Evolutionary conservation across 192 early-diverging fungal genomes (phyloP), one percentile per base, ranked within the genome.

Genomic region (Diversispora epigaea): DNA sequence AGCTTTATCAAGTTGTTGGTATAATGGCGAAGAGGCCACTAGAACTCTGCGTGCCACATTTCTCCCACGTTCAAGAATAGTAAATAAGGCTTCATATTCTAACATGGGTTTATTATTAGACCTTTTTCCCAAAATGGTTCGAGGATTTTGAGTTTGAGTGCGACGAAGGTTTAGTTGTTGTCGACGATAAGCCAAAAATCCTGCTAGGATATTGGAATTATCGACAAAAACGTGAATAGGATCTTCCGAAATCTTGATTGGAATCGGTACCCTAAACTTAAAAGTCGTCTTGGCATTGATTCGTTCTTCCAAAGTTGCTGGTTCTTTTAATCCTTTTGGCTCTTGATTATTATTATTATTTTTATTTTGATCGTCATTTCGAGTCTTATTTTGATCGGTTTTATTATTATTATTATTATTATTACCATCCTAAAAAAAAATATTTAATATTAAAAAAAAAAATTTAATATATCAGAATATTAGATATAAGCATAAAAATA

Each of bases 171-270:
- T 9, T 55, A 49, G 8, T 65, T 73, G 40, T 43, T 49, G 14
- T 21, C 66, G 77, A 15, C 70, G 73, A 54, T 76, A 70, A 4
- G 79, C 76, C 43, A 79, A 76, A 55, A 82, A 82, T 54, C 83
- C 83, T 8, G 68, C 75, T 4, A 82, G 56, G 19, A 84, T 84
- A 22, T 84, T 84, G 17, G 83, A 84, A 73, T 84, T 81, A 73
- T 84, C 83, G 9, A 84, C 75, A 62, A 84, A 84, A 66, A 84
- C 61, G 47, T 75, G 73, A 49, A 75, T 75, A 43, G 61, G 73
- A 43, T 75, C 73, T 17, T 54, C 14, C 45, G 73, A 75, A 39
- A 75, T 65, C n/a, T 19, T 19, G n/a, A 65, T 65, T 19, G 73
- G 73, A 41, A 75, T 75, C 6, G 73, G 73, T 12, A 75, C 57